Evolutionary conservation across 2,329 filamentous ascomycete genomes (phyloP), one percentile per base, ranked within the genome.

Genomic region (Penicillium sumatraense): DNA sequence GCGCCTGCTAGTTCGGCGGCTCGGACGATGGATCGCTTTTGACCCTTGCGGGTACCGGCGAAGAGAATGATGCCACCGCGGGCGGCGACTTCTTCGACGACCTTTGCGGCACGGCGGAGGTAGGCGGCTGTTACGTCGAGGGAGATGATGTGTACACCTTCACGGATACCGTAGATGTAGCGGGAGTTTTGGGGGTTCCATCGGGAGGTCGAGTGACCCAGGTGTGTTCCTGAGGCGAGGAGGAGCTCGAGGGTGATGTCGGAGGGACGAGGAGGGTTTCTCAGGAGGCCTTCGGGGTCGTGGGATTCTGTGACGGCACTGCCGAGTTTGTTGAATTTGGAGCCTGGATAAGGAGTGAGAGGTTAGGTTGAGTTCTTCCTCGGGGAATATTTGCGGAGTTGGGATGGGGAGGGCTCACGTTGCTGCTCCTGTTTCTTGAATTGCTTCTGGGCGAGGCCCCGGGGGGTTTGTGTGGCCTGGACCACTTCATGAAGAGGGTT

Each of bases 111-210:
- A 48, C 95, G 87, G n/a, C 93, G 87, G 52, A 99, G 83, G 75
- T 98, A 89, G 14, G 92, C 89, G 13, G 92, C 91, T 27, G 90
- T 98, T 57, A 86, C 83, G 72, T 99, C 95, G 3, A 98, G 86
- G 9, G 89, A 89, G 74, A 99, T 96, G 72, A 99, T 92, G 77
- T 97, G 93, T 58, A 96, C 88, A 14, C 89, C 91, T 64, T 95
- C 85, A 41, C 95, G 84, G 58, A 96, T 85, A 66, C 95, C 95
- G 72, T 90, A 93, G 72, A 99, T 98, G 78, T 98, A 98, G 63
- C 90, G 86, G 61, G 92, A 88, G 78, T 98, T 99, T 49, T 86
- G 88, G 10, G 95, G 93, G 77, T 99, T 96, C 95, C 95, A 99
- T 47, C 93, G 83, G 58, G 90, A 90, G 0, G 89, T 93, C 68